Conservation (phyloP, 805 yeast species). For the Schwanniomyces yamadae region DNA sequence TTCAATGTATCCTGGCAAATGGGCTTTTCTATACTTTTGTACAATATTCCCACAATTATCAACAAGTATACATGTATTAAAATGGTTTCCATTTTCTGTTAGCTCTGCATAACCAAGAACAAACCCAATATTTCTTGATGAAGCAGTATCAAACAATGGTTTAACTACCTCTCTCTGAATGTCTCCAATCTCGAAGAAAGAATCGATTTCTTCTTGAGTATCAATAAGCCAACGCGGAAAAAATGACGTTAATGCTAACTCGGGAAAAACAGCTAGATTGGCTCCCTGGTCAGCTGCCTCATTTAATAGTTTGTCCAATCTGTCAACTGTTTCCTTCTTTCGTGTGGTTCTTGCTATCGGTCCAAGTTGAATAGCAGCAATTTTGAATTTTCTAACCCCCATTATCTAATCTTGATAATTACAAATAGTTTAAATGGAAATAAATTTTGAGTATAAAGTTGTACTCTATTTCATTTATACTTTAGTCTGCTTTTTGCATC, state of each 20-base stretch:
- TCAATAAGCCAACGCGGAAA: constrained; percentile 37
- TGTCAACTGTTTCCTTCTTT: constrained; percentile 25
- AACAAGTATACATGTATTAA: constrained; percentile 31
- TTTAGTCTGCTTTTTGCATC: no score
- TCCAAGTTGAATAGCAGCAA: constrained; percentile 35
- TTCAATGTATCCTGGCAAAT: constrained; percentile 35
- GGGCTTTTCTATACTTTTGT: constrained; percentile 35
- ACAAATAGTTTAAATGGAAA: no score
- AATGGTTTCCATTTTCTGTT: constrained; percentile 35
- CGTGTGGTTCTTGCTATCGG: constrained; percentile 30
- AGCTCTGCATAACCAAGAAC: constrained; percentile 38
- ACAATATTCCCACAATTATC: constrained; percentile 28
- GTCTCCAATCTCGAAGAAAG: constrained; percentile 35
- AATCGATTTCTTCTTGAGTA: constrained; percentile 32
- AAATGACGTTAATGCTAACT: constrained; percentile 34
- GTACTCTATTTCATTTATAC: no score
- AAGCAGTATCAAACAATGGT: constrained; percentile 32
- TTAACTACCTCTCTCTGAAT: constrained; percentile 23
- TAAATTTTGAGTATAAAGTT: no score
- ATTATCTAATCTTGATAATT: no score
- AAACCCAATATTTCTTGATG: constrained; percentile 25
- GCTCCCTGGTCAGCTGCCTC: constrained; percentile 32
- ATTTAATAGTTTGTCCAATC: constrained; percentile 25
- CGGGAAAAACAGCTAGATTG: constrained; percentile 34
- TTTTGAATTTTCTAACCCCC: constrained; percentile 20